These are phyloP conservation scores for Penicillium cataractarum DNA, from an alignment of 495 filamentous ascomycete species.

Conservation along the genomic window DNA sequence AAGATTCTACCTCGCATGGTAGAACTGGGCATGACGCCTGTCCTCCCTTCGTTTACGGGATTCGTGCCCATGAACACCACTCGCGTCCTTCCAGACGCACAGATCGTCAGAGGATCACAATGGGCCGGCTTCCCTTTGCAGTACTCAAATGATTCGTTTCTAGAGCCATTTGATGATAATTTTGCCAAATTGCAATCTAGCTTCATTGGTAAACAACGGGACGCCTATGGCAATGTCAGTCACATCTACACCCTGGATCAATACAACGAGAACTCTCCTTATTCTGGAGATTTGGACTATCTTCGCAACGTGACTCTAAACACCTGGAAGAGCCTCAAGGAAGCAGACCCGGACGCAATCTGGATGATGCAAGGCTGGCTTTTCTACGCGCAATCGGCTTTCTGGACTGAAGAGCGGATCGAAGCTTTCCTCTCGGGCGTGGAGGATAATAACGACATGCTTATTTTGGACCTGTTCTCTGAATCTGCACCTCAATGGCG, in stretches of 20 bases:
- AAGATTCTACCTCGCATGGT: constrained; percentile 54
- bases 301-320: constrained; percentile 50
- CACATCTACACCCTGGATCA: constrained; percentile 57
- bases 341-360: constrained; percentile 50
- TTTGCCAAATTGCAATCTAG: constrained; percentile 49
- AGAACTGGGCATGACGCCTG: constrained; percentile 58
- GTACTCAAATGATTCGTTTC: constrained; percentile 54
- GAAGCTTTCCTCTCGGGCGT: constrained; percentile 56
- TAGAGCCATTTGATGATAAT: constrained; percentile 52
- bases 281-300: constrained; percentile 51
- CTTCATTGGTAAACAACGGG: constrained; percentile 53
- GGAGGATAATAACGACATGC: constrained; percentile 47
- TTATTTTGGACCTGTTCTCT: constrained; percentile 56
- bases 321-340: constrained; percentile 50
- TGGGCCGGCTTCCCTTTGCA: constrained; percentile 47
- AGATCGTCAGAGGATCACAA: constrained; percentile 48
- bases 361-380: constrained; percentile 63
- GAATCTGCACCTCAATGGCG: constrained; percentile 56
- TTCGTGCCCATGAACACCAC: constrained; percentile 50
- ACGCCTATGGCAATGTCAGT: constrained; percentile 53
- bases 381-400: constrained; percentile 47
- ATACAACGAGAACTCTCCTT: constrained; percentile 57
- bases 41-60: constrained; percentile 52
- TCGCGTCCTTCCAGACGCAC: constrained; percentile 45
- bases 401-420: constrained; percentile 55